Conservation (phyloP, 2,329 filamentous ascomycete species). For the Cordyceps cateniannulata region DNA sequence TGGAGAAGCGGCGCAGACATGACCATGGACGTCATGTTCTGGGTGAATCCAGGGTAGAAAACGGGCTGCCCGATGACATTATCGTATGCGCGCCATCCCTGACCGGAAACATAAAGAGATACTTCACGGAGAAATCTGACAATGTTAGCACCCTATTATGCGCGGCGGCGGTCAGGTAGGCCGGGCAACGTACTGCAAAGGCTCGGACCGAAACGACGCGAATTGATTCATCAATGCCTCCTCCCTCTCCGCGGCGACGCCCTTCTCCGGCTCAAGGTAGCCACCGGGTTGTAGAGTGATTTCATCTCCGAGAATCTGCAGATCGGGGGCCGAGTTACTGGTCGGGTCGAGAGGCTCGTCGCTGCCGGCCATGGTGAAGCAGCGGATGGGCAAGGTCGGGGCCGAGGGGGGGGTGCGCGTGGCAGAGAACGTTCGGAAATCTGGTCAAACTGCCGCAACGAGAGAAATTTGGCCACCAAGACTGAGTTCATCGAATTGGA, state of each 20-base stretch:
- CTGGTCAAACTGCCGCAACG: not conserved
- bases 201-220: constrained; percentile 72
- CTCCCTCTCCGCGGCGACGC: constrained; percentile 50
- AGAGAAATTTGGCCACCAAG: not conserved
- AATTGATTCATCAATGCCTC: constrained; percentile 73
- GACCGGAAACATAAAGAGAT: constrained; percentile 84
- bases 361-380: constrained; percentile 24
- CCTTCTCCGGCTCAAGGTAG: constrained; percentile 47
- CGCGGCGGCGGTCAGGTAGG: too few relatives aligned
- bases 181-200: constrained; percentile 42
- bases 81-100: constrained; percentile 94
- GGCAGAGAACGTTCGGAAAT: not conserved
- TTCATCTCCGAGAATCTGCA: constrained; percentile 68
- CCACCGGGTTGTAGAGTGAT: constrained; percentile 70
- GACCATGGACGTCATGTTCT: constrained; percentile 77
- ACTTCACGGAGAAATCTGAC: constrained; percentile 85
- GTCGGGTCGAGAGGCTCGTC: constrained; percentile 24
- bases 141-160: constrained; percentile 13
- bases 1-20: constrained; percentile 70
- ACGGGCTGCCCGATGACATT: constrained; percentile 83
- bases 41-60: constrained; percentile 87
- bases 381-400: not conserved
- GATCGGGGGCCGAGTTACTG: constrained; percentile 56
- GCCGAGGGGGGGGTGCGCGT: not conserved
- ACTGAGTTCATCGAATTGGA: not conserved